Conservation (phyloP, 1,284 basidiomycete genomes). For the Caloboletus firmus region DNA sequence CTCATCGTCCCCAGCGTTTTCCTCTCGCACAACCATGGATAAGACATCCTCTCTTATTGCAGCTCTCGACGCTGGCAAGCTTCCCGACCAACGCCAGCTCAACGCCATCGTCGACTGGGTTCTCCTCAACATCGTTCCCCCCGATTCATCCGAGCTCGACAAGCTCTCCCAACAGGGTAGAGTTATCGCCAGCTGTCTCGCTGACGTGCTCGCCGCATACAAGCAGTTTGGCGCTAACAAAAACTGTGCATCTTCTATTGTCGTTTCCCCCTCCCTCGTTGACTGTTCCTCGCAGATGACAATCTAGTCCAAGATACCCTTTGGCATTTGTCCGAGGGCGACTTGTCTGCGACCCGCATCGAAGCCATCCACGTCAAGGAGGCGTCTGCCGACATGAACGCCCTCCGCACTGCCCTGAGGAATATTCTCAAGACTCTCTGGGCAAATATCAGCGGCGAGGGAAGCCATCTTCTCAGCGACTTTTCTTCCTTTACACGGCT, state of each 20-base stretch:
- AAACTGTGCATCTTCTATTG: slow-evolving; percentile 44
- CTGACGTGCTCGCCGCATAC: slow-evolving; percentile 52
- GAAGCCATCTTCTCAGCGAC: slow-evolving; percentile 53
- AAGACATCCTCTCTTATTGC: slow-evolving; percentile 56
- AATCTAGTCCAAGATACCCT: slow-evolving; percentile 61
- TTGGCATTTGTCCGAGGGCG: slow-evolving; percentile 58
- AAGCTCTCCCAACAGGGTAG: slow-evolving; percentile 54
- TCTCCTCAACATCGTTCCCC: slow-evolving; percentile 46
- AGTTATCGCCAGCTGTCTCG: slow-evolving; percentile 48
- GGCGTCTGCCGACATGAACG: slow-evolving; percentile 48
- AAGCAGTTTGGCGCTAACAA: slow-evolving; percentile 52
- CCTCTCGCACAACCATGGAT: slow-evolving; percentile 45
- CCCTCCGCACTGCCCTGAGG: slow-evolving; percentile 49
- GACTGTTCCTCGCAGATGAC: slow-evolving; percentile 44
- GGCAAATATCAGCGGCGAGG: slow-evolving; percentile 52
- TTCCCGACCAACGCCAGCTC: slow-evolving; percentile 58
- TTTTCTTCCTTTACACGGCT: slow-evolving; percentile 62
- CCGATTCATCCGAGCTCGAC: slow-evolving; percentile 38
- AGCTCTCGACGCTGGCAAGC: slow-evolving; percentile 63
- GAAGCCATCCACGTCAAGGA: slow-evolving; percentile 43
- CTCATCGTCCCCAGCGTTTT: not conserved
- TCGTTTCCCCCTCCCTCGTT: not conserved
- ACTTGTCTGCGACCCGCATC: slow-evolving; percentile 41
- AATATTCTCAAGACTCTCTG: slow-evolving; percentile 52
- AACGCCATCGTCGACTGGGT: slow-evolving; percentile 51